Conservation (phyloP, 768 basidiomycete genomes). For the Favolaschia claudopus region DNA sequence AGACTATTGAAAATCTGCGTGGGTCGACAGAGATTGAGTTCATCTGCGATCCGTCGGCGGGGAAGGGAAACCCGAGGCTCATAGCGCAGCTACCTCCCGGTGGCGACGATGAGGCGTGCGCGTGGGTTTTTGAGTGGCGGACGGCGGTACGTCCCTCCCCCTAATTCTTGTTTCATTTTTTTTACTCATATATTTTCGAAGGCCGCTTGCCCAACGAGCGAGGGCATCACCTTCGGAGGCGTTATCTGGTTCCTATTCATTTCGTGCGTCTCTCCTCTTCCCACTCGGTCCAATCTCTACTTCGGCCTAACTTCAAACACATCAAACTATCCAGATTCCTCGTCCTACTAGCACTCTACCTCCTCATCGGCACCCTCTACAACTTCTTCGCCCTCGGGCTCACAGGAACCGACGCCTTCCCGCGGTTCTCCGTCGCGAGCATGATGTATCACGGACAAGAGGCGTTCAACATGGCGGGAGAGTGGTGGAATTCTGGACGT, state of each 20-base stretch:
- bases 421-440: constrained; percentile 63
- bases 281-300: too few species aligned
- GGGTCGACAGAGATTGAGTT: constrained; percentile 80
- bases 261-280: constrained; percentile 65
- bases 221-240: constrained; percentile 57
- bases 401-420: constrained; percentile 77
- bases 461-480: constrained; percentile 40
- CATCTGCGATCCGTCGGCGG: constrained; percentile 73
- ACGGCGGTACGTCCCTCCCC: constrained; percentile 65
- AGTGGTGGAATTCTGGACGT: constrained; percentile 9
- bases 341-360: constrained; percentile 66
- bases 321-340: constrained; percentile 62
- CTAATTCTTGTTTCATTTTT: too few species aligned
- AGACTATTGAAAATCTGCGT: constrained; percentile 41
- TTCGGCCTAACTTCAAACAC: too few species aligned
- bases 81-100: constrained; percentile 73
- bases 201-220: constrained; percentile 39
- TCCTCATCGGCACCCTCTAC: constrained; percentile 75
- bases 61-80: constrained; percentile 60
- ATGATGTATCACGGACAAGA: constrained; percentile 57
- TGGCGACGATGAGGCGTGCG: constrained; percentile 69
- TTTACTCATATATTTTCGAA: too few species aligned
- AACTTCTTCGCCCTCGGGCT: constrained; percentile 79
- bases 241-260: constrained; percentile 63
- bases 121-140: constrained; percentile 84